Evolutionary conservation across 2,329 filamentous ascomycete genomes (phyloP).

Genomic region (Penicillium sp.): DNA sequence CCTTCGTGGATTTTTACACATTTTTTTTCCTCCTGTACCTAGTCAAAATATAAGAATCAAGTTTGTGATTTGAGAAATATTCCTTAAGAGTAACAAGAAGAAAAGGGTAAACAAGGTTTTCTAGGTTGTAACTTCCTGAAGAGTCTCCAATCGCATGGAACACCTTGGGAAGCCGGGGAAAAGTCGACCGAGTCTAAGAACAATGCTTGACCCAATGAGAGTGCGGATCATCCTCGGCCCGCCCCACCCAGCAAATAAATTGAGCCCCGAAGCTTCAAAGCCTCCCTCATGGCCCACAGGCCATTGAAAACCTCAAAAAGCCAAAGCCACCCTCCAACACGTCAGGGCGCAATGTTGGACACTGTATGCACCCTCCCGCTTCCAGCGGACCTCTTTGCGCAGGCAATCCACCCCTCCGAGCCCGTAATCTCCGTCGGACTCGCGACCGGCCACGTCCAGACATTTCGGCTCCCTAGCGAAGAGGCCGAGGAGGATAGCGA

Average conservation of each 20-base stretch:
- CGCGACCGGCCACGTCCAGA: constrained; percentile 82
- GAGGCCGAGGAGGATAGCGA: constrained; percentile 34
- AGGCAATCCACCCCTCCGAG: constrained; percentile 82
- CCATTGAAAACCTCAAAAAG: not conserved
- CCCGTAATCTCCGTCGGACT: constrained; percentile 87
- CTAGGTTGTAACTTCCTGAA: not conserved
- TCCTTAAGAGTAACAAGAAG: not conserved
- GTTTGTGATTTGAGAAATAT: not conserved
- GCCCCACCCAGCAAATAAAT: constrained; percentile 18
- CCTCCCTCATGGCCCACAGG: not conserved
- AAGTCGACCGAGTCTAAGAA: not conserved
- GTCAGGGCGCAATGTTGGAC: constrained; percentile 71
- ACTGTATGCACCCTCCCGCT: constrained; percentile 90
- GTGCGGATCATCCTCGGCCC: constrained; percentile 32
- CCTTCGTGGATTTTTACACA: not conserved
- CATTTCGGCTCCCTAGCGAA: constrained; percentile 72
- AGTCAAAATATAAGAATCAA: not conserved
- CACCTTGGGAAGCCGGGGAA: not conserved
- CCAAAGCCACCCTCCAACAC: not conserved
- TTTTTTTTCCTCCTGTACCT: not conserved
- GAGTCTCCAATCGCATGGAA: not conserved
- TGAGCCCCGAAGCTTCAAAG: constrained; percentile 13
- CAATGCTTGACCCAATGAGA: not conserved
- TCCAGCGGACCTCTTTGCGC: constrained; percentile 82
- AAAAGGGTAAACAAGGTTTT: too few species aligned